Base-by-base conservation (phyloP, 345 rosid genomes). In the Citrus reticulata region DNA sequence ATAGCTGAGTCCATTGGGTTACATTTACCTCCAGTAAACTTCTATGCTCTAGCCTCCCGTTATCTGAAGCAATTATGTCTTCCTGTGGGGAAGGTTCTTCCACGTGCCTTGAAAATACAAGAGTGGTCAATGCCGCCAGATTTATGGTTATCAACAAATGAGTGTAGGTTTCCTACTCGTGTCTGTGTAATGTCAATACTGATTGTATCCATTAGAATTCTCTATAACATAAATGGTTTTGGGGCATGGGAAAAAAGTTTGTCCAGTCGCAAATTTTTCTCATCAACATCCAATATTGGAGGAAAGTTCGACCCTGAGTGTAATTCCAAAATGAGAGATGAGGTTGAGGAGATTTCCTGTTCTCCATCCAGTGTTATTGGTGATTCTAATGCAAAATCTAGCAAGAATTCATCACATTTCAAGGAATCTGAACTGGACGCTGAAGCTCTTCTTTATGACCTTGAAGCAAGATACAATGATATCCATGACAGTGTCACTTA, bases 51-150 rank as follows among this genome's bases (percentile, higher is more conserved):
- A 32, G 93, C 90, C 60, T 80, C 86, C 3, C 81, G 84, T 55
- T 93, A 89, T 90, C 89, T 95, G 10, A 80, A 80, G 70, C 80
- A 82, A 63, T 70, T 93, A 71, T 81, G 89, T 80, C 88, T 92
- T 84, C 92, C 91, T 0, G 80, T 68, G 17, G 91, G 84, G 51
- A 87, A 83, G 79, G 84, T 92, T 85, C 82, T 93, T 70, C 83
- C 86, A 37, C 83, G 81, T 68, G 93, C 93, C 35, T 81, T 90
- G 82, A 85, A 77, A 9, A 81, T 93, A 74, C 79, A 84, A 32
- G 90, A 83, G 76, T 91, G 97, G 98, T 86, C 91, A 13, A 81
- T 90, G 94, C 98, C 93, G 49, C 89, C 97, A 7, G 94, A 92
- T 51, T 78, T 93, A 11, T 89, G 94, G 91, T 71, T 95, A 66